Evolutionary conservation across 225 moss, liverwort and hornwort species (phyloP).

Genomic region (Marchantia paleacea): DNA sequence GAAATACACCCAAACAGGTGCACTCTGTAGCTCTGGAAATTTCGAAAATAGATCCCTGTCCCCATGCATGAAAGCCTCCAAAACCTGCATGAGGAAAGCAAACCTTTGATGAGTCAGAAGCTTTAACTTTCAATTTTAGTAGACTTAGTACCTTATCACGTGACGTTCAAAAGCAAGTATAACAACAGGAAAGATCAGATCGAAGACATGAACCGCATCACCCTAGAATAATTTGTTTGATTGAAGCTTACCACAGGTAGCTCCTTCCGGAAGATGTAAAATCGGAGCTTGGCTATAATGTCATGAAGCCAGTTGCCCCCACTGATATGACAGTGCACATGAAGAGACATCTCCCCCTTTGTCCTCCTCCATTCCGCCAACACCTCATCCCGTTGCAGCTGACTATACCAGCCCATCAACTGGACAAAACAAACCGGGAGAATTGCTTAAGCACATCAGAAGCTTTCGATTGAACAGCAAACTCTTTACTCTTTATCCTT

Average conservation of each 20-base stretch:
- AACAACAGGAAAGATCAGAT: neutral
- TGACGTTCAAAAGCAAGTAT: neutral
- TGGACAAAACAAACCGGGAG: conserved; percentile 22
- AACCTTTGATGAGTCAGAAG: neutral
- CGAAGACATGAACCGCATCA: neutral
- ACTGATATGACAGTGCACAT: conserved; percentile 99
- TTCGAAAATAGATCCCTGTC: conserved; percentile 68
- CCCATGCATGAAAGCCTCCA: conserved; percentile 91
- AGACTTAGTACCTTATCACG: neutral
- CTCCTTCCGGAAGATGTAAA: conserved; percentile 91
- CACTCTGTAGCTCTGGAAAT: conserved; percentile 68
- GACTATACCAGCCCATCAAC: conserved; percentile 97
- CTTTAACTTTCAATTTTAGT: neutral
- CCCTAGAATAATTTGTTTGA: too few species aligned
- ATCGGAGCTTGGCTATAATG: conserved; percentile 82
- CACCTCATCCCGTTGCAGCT: conserved; percentile 87
- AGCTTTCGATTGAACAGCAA: neutral
- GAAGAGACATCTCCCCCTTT: conserved; percentile 86
- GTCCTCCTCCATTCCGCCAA: conserved; percentile 88
- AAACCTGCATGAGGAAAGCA: conserved; percentile 45
- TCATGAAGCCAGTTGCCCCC: conserved; percentile 88
- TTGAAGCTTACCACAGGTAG: conserved; percentile 64
- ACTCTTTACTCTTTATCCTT: too few species aligned
- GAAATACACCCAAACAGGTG: conserved; percentile 90
- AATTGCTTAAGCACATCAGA: neutral